Base-by-base conservation (phyloP, 805 yeast species). In the Nakazawaea peltata region DNA sequence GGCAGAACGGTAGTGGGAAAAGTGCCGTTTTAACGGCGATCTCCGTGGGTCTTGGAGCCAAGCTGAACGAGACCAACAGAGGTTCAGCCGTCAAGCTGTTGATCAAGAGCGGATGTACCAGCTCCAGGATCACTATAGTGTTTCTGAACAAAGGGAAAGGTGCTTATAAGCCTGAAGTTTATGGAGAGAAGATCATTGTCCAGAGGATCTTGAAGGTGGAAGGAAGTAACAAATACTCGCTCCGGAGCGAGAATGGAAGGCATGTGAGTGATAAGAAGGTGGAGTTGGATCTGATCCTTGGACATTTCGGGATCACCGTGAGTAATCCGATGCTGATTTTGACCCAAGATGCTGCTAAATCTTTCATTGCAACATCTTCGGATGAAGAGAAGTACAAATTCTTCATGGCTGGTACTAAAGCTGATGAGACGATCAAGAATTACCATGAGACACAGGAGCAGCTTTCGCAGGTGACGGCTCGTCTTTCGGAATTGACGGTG, bases 271-370 rank as follows among this genome's bases (percentile, higher is more conserved):
- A 61, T 12, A 81, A 78, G 47, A 80, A 77, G 40, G 63, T 67
- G 21, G 81, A 77, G 11, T 57, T 92, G 21, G 85, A 76, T 44
- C 71, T 69, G 4, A 78, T 92, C 3, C 57, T 87, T 31, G 77
- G 73, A 44, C 71, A 69, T 43, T 86, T 80, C 50, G 77, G 81
- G 30, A 78, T 90, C 28, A 78, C 84, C 5, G 80, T 92, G 18
- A 88, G 78, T 47, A 92, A 92, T 47, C 96, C 97, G 5, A 74
- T 92, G 72, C 83, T 95, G 2, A 83, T 92, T 49, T 64, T 92
- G 33, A 85, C 95, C 1, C 99, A 92, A 54, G 97, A 92, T 46
- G 83, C 80, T 41, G 97, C 99, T 2, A 74, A 95, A 45, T 81
- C 88, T 12, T 92, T 92, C 51, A 60, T 92, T 42, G 81, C 94